Evolutionary conservation across 176 grass and related monocot genomes (phyloP).

Genomic region (Echinochloa phyllopogon): DNA sequence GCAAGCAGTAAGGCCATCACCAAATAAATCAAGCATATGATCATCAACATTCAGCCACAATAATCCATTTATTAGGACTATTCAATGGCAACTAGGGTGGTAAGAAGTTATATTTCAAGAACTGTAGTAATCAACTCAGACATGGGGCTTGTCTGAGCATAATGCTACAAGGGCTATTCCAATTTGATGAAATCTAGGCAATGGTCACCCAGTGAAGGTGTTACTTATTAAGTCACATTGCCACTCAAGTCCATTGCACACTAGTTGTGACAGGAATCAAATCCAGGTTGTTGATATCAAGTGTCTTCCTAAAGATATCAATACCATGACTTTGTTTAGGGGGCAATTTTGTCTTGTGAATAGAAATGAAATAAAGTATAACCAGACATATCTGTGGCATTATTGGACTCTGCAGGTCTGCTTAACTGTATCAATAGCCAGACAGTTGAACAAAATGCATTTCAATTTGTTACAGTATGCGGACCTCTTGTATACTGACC

Average conservation of each 20-base stretch:
- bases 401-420: not conserved
- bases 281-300: conserved; percentile 16
- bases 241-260: not conserved
- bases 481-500: conserved; percentile 8
- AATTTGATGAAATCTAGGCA: not conserved
- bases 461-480: conserved; percentile 2
- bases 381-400: not conserved
- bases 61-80: conserved; percentile 4
- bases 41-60: not conserved
- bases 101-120: conserved; percentile 10
- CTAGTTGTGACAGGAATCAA: not conserved
- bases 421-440: conserved; percentile 1
- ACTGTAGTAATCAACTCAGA: not conserved
- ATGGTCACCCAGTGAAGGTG: not conserved
- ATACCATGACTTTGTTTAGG: not conserved
- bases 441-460: not conserved
- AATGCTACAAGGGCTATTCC: not conserved
- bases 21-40: not conserved
- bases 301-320: not conserved
- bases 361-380: not conserved
- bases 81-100: not conserved
- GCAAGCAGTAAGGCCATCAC: not conserved
- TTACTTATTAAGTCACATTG: not conserved
- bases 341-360: not conserved
- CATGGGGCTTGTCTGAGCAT: not conserved